A percentile compares a stretch with the other conserved stretches of the same genome.
Conservation (phyloP, 768 basidiomycete genomes). For the Exidia glandulosa region DNA sequence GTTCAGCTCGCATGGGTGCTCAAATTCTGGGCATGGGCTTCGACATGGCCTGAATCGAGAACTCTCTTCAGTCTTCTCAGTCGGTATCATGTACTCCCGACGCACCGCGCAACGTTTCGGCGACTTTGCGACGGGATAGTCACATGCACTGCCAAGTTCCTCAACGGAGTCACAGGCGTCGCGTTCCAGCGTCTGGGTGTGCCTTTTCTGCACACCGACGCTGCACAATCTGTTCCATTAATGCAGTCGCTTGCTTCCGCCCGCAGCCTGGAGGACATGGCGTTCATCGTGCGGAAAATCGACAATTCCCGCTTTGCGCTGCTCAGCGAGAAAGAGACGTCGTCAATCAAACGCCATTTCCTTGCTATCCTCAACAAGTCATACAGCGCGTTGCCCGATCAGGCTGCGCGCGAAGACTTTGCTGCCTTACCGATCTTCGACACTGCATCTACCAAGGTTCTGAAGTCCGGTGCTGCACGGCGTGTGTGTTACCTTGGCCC, state of each 20-base stretch:
- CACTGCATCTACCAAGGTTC: neutral
- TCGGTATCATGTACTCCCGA: constrained; percentile 24
- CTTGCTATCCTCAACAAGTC: neutral
- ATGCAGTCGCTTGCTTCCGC: neutral
- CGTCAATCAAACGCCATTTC: neutral
- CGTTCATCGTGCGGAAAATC: neutral
- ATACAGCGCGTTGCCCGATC: neutral
- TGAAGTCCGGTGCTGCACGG: neutral
- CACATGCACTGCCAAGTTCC: constrained; percentile 11
- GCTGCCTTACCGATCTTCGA: neutral
- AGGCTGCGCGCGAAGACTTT: neutral
- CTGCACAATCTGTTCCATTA: constrained; percentile 28
- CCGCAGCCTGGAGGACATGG: constrained; percentile 1
- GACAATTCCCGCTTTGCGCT: neutral
- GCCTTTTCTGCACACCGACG: constrained; percentile 24
- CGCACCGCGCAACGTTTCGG: constrained; percentile 13
- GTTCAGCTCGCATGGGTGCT: constrained; percentile 23
- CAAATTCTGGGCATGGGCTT: constrained; percentile 35
- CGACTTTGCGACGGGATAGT: constrained; percentile 11
- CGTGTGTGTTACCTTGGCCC: neutral
- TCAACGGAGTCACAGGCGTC: constrained; percentile 5
- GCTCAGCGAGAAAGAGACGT: neutral
- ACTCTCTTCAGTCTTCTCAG: constrained; percentile 15
- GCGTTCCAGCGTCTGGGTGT: constrained; percentile 30
- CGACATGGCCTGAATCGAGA: constrained; percentile 11